Evolutionary conservation across 2,329 filamentous ascomycete species (phyloP), one percentile per base, ranked within the genome.

Genomic region (Diaporthe sp.): DNA sequence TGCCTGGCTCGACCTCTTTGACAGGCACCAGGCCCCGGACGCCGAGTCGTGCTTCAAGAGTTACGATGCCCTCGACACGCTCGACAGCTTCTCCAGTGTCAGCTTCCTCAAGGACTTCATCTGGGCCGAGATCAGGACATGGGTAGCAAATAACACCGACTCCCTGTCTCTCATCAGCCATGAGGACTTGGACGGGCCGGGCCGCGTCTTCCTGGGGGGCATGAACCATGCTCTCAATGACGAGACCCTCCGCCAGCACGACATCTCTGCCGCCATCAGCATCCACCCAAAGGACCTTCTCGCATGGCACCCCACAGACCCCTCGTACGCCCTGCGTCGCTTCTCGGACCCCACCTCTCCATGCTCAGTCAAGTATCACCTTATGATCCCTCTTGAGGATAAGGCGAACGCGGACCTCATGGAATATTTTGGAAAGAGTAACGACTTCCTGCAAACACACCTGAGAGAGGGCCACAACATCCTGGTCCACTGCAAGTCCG

Each of bases 151-250:
- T 37, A 71, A 71, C 47, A 63, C 32, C 44, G 70, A 71, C 35
- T 61, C 70, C 4, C 13, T 71, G 35, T 53, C 70, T 12, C 56
- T 42, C 25, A 50, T 71, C 70, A 59, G 56, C 56, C 70, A 71
- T 25, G 30, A 39, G 0, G 70, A 71, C 47, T 39, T 71, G 15
- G 70, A 55, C 56, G 56, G 56, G 10, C 70, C 70, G 35, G 70
- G 70, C 25, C 70, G 56, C 12, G 70, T 71, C 47, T 71, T 63
- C 27, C 25, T 71, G 12, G 70, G 70, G 6, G 70, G 70, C n/a
- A 71, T 71, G 70, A 71, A 63, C 47, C 70, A 71, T 50, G 70
- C 70, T 13, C 56, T 71, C 44, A 71, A 63, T 47, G 70, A 71
- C 47, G 56, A 63, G 19, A 71, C 56, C 44, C 70, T 71, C 44